These are phyloP conservation scores for Penicillium ucsense DNA, from an alignment of 495 filamentous ascomycete genomes.

Conservation along the genomic window DNA sequence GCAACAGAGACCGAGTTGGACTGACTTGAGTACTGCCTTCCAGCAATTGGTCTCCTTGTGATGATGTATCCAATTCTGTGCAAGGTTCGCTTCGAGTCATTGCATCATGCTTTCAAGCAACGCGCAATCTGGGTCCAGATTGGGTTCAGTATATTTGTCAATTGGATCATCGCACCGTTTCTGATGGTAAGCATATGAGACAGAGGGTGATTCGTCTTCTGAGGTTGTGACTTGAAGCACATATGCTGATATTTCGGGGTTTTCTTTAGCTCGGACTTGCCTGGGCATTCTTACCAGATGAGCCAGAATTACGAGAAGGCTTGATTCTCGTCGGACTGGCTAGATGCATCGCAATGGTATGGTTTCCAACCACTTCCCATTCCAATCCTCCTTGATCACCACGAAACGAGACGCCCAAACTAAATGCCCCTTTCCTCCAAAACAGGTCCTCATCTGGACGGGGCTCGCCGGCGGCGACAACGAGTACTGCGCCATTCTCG, in stretches of 20 bases:
- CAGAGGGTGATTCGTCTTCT: neutral
- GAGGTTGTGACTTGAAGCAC: neutral
- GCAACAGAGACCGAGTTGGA: neutral
- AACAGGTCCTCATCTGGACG: slow-evolving; percentile 67
- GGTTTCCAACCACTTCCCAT: neutral
- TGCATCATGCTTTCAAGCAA: slow-evolving; percentile 58
- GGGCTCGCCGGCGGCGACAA: slow-evolving; percentile 65
- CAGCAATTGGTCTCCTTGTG: slow-evolving; percentile 70
- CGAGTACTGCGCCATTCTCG: slow-evolving; percentile 85
- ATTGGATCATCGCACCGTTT: slow-evolving; percentile 86
- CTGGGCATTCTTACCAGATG: slow-evolving; percentile 76
- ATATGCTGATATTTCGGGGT: neutral
- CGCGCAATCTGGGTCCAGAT: slow-evolving; percentile 71
- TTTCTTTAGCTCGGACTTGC: slow-evolving; percentile 46
- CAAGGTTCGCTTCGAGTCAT: slow-evolving; percentile 77
- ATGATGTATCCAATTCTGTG: slow-evolving; percentile 97
- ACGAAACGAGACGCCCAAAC: neutral
- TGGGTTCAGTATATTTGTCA: slow-evolving; percentile 64
- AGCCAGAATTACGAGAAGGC: slow-evolving; percentile 55
- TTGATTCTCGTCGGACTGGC: slow-evolving; percentile 70
- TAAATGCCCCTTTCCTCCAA: neutral
- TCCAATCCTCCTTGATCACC: too few species aligned
- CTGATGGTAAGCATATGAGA: slow-evolving; percentile 55
- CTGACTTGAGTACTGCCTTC: neutral
- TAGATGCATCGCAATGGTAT: slow-evolving; percentile 74